Evolutionary conservation across 768 basidiomycete genomes (phyloP), one percentile per base, ranked within the genome.

Genomic region (Panus rudis): DNA sequence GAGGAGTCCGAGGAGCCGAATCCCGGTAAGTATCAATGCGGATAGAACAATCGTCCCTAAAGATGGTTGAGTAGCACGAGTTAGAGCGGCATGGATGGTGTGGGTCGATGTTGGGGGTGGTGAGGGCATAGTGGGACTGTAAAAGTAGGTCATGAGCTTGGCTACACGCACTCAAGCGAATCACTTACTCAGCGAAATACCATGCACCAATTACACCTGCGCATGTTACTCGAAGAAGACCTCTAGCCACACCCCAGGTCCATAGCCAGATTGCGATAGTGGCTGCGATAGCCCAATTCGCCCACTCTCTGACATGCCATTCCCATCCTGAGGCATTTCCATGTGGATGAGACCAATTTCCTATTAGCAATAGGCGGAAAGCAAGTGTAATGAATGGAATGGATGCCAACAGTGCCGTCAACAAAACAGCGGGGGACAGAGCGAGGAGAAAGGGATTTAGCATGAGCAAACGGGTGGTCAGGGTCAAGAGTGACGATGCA

Each of bases 131-230:
- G 41, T 39, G 2, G 57, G 59, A 33, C 62, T 64, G 28, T 10
- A 26, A 19, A 30, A 16, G 23, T 20, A 34, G 27, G 30, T 35
- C 12, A 50, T 39, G 6, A 45, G 42, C 21, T 39, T 35, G 48
- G 35, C 48, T 48, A 10, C 28, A 19, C 1, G 13, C 43, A 31
- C 21, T 12, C 37, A n/a, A 42, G 21, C 21, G n/a, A 22, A 23
- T 14, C 0, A 59, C 78, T 55, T 52, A 81, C 75, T 78, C 69
- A 22, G 75, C 60, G 63, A 90, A 94, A 59, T 94, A 96, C 92
- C 92, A 97, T 34, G 84, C 81, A 2, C 91, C 92, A 25, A 97
- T 76, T 4, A 92, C 87, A 23, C 82, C 84, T 0, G 90, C 82
- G 44, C 81, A 78, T 2, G 81, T 76, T 42, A 84, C 86, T 6